Evolutionary conservation across 164 flowering plant genomes (phyloP), one percentile per base, ranked within the genome.

Genomic region (Paratinospora sagittata): DNA sequence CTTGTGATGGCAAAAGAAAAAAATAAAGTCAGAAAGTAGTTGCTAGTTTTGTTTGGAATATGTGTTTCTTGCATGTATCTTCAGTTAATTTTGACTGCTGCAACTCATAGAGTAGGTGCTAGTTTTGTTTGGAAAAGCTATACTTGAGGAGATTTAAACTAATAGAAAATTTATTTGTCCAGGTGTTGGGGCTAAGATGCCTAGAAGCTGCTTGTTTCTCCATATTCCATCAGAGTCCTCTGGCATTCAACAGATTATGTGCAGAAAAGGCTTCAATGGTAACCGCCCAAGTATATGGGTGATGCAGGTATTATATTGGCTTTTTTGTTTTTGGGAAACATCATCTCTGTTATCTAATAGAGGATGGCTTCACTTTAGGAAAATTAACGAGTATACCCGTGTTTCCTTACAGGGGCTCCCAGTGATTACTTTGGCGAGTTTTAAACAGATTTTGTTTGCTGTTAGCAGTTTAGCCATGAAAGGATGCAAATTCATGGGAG

Each of bases 271-370:
- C 49, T 89, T 85, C 70, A 84, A 74, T 73, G 96, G 97, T 33
- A 83, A 71, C 76, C 85, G 83, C 60, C 90, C 94, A 24, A 91
- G 98, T 73, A 75, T 91, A 70, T 91, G 97, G 97, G 87, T 70
- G 26, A 63, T 89, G 67, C 98, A 91, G 98, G 98, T 91, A 72
- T 5, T n/a, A 75, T 57, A 68, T 62, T 47, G 3, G 13, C 30
- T 57, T 57, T 57, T 57, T 5, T 57, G 23, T 27, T 60, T 72
- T 26, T 17, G 13, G 19, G 26, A 27, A 10, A 19, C 41, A 47
- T 63, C 55, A 58, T 43, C 41, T 43, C 68, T 52, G 23, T 62
- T 33, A 23, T 27, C 23, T 33, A 21, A 16, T 6, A 17, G 19
- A 49, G 27, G 26, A 34, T 17, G 14, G 23, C 23, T 19, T 52